Evolutionary conservation across 2,329 filamentous ascomycete species (phyloP).

Genomic region (Nigrograna mackinnonii): DNA sequence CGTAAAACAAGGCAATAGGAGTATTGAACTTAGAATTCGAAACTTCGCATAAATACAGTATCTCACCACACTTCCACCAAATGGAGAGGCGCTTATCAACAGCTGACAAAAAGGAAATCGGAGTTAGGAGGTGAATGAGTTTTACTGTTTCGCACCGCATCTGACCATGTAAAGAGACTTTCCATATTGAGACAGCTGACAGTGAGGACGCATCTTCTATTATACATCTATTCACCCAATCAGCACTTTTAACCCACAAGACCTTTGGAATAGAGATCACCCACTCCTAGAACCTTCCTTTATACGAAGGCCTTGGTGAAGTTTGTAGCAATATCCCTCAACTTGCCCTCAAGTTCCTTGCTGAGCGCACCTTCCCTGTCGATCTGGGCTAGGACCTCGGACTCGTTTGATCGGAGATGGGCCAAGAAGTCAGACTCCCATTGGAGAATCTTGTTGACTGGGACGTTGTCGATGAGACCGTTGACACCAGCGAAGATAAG

Average conservation of each 20-base stretch:
- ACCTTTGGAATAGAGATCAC: slow-evolving; percentile 39
- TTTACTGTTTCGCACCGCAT: slow-evolving; percentile 17
- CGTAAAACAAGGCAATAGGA: too few relatives aligned
- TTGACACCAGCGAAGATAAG: slow-evolving; percentile 99
- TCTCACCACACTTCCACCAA: slow-evolving; percentile 6
- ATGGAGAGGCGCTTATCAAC: slow-evolving; percentile 20
- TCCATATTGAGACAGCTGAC: slow-evolving; percentile 45
- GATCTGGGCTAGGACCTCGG: slow-evolving; percentile 80
- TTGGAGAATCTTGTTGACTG: slow-evolving; percentile 85
- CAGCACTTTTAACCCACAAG: slow-evolving; percentile 41
- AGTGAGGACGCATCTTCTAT: slow-evolving; percentile 44
- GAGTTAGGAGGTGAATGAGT: slow-evolving; percentile 13
- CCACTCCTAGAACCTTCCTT: slow-evolving; percentile 35
- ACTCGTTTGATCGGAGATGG: slow-evolving; percentile 89
- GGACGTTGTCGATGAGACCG: slow-evolving; percentile 86
- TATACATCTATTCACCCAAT: slow-evolving; percentile 45
- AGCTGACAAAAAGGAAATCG: slow-evolving; percentile 23
- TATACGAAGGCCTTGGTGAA: slow-evolving; percentile 94
- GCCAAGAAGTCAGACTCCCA: slow-evolving; percentile 96
- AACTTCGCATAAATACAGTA: slow-evolving; percentile 30
- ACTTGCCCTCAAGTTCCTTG: slow-evolving; percentile 87
- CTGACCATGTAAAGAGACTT: slow-evolving; percentile 28
- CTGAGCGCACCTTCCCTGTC: slow-evolving; percentile 94
- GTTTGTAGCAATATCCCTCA: slow-evolving; percentile 73
- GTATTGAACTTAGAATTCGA: neutral